Conservation (phyloP, 257 asterid species). For the Agastache rugosa region DNA sequence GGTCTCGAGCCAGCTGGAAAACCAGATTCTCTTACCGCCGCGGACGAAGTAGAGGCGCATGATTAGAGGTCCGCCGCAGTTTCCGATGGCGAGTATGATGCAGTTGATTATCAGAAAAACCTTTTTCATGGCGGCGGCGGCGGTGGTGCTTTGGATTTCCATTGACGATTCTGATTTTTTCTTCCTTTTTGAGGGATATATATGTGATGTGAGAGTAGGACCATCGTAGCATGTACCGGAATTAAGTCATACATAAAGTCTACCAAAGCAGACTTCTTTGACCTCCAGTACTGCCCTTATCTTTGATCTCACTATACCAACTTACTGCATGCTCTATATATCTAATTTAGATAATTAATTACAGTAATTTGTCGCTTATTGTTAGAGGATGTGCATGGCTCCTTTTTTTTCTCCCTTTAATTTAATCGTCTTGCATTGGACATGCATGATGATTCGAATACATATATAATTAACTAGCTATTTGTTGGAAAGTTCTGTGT, state of each 20-base stretch:
- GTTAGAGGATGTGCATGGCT: too few species aligned
- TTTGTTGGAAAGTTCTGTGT: too few species aligned
- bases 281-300: background rate
- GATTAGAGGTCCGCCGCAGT: slow-evolving; percentile 47
- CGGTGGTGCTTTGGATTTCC: background rate
- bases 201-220: too few species aligned
- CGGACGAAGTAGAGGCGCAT: slow-evolving; percentile 38
- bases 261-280: background rate
- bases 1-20: slow-evolving; percentile 39
- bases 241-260: too few species aligned
- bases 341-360: too few species aligned
- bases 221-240: too few species aligned
- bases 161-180: background rate
- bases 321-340: too few species aligned
- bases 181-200: too few species aligned
- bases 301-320: background rate
- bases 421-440: too few species aligned
- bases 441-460: too few species aligned
- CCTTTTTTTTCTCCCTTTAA: too few species aligned
- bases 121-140: slow-evolving; percentile 21
- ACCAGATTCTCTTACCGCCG: slow-evolving; percentile 26
- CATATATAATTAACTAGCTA: too few species aligned
- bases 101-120: slow-evolving; percentile 28
- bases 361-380: background rate
- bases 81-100: slow-evolving; percentile 41